Evolutionary conservation across 495 filamentous ascomycete genomes (phyloP).

Genomic region (Xylaria curta): DNA sequence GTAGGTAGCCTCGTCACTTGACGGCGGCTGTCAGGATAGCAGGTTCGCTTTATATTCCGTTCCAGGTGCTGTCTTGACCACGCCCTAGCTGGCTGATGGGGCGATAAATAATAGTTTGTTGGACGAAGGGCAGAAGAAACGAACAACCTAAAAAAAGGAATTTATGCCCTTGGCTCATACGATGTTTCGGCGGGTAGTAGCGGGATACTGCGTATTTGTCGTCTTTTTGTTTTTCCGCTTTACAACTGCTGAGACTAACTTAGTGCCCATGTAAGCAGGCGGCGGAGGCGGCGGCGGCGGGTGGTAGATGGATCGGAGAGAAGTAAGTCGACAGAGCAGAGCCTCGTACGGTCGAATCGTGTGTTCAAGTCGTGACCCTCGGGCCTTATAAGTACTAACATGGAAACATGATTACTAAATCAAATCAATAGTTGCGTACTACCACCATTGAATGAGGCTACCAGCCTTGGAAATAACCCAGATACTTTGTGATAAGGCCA

Average conservation of each 20-base stretch:
- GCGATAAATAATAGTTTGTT: not conserved
- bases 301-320: not conserved
- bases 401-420: not conserved
- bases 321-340: not conserved
- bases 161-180: not conserved
- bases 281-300: no score
- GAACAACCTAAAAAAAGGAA: not conserved
- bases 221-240: not conserved
- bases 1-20: slow-evolving; percentile 6
- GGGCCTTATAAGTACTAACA: not conserved
- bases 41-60: not conserved
- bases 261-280: slow-evolving; percentile 7
- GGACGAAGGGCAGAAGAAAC: not conserved
- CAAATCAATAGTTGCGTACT: not conserved
- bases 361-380: slow-evolving; percentile 4
- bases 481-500: not conserved
- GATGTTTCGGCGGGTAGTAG: not conserved
- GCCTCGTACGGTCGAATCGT: slow-evolving; percentile 22
- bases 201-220: not conserved
- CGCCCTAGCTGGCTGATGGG: not conserved
- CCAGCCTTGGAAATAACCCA: not conserved
- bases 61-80: not conserved
- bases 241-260: not conserved
- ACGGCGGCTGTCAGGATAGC: not conserved
- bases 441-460: not conserved